Conservation (phyloP, 306 rosid genomes). For the Adenanthera pavonina region DNA sequence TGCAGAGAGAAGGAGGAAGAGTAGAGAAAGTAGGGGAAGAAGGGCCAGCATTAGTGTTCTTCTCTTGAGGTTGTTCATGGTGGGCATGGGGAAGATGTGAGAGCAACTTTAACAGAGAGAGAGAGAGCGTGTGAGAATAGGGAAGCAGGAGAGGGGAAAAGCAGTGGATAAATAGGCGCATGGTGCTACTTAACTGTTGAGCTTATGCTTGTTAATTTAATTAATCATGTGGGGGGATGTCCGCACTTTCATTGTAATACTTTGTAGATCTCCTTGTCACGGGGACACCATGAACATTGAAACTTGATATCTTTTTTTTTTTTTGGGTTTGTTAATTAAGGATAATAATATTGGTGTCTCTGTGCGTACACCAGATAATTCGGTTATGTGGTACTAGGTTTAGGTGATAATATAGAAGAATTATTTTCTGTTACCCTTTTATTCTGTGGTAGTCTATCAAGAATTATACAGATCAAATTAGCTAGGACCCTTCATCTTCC, state of each 20-base stretch:
- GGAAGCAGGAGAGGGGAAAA: too few relatives aligned
- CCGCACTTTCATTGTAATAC: not conserved
- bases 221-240: not conserved
- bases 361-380: not conserved
- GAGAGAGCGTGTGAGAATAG: not conserved
- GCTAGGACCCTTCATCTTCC: too few relatives aligned
- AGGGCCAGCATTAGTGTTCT: conserved; percentile 37
- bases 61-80: conserved; percentile 44
- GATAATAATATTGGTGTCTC: too few relatives aligned
- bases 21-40: conserved; percentile 7
- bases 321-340: too few relatives aligned
- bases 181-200: not conserved
- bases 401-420: too few relatives aligned
- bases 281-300: not conserved
- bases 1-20: conserved; percentile 32
- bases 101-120: not conserved
- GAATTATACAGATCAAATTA: too few relatives aligned
- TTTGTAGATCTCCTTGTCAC: not conserved
- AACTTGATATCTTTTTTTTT: not conserved
- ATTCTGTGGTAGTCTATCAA: not conserved
- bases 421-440: not conserved
- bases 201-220: not conserved
- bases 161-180: conserved; percentile 1
- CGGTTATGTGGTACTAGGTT: not conserved
- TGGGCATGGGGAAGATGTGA: not conserved